A percentile compares a stretch with the other conserved stretches of the same genome.
phyloP scores from a whole-genome alignment of 2,329 filamentous ascomycete species.

The Plenodomus lindquistii region DNA sequence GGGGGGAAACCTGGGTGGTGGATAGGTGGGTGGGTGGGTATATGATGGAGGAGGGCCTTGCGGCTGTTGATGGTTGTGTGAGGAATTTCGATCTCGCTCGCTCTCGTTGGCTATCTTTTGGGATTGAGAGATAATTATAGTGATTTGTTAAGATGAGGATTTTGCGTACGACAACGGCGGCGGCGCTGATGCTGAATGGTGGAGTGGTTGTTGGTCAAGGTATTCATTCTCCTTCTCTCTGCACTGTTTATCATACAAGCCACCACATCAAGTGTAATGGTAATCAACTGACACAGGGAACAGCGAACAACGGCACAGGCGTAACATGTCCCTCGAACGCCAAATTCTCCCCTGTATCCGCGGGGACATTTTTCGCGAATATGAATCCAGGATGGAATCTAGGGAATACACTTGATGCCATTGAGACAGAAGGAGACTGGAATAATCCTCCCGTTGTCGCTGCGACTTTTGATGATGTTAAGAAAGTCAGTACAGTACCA shows the following conservation, averaged over 20 bases:
- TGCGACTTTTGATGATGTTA: slow-evolving; percentile 57
- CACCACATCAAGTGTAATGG: background rate
- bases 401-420: slow-evolving; percentile 63
- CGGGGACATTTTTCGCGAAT: slow-evolving; percentile 51
- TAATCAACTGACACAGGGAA: background rate
- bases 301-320: slow-evolving; percentile 18
- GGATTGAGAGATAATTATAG: background rate
- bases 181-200: slow-evolving; percentile 19
- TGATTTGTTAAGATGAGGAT: slow-evolving; percentile 3
- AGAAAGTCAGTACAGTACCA: slow-evolving; percentile 31
- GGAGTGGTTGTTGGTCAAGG: slow-evolving; percentile 17
- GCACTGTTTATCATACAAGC: slow-evolving; percentile 1
- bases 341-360: slow-evolving; percentile 52
- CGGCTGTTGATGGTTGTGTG: too few species aligned
- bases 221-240: background rate
- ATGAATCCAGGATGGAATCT: slow-evolving; percentile 64
- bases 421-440: slow-evolving; percentile 62
- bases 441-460: slow-evolving; percentile 58
- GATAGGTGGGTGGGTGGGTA: background rate
- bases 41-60: background rate
- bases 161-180: slow-evolving; percentile 6
- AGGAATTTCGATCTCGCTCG: too few species aligned
- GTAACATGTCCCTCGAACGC: slow-evolving; percentile 44
- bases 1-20: too few species aligned
- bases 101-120: background rate